A percentile compares a stretch with the other conserved stretches of the same genome.
These are phyloP conservation scores for Sporothrix sp. DNA, from an alignment of 2,329 filamentous ascomycete genomes.

Conservation along the genomic window DNA sequence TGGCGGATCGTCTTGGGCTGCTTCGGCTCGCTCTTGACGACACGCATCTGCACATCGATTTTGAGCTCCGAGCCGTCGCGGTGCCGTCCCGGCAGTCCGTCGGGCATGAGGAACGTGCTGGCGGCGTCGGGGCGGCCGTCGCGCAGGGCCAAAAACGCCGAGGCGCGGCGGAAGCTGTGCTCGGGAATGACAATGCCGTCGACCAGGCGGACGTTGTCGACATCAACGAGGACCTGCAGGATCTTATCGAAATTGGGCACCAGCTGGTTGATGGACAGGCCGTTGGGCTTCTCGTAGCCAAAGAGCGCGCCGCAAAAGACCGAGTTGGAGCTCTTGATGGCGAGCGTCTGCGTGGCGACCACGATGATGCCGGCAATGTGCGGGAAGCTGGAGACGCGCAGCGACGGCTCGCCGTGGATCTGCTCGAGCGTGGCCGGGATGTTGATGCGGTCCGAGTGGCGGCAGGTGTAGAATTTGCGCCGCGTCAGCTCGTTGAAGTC, in stretches of 20 bases:
- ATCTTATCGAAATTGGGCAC: slow-evolving; percentile 84
- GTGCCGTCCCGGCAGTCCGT: slow-evolving; percentile 76
- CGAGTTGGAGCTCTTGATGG: slow-evolving; percentile 85
- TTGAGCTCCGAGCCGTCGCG: slow-evolving; percentile 86
- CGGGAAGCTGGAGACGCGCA: slow-evolving; percentile 87
- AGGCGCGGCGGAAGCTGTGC: slow-evolving; percentile 85
- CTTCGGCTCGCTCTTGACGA: slow-evolving; percentile 84
- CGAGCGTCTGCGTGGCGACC: slow-evolving; percentile 65
- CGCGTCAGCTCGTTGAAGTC: slow-evolving; percentile 68
- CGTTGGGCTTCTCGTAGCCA: slow-evolving; percentile 75
- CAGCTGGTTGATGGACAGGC: slow-evolving; percentile 66
- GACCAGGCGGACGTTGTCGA: slow-evolving; percentile 71
- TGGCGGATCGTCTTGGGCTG: slow-evolving; percentile 49
- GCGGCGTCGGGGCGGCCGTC: slow-evolving; percentile 73
- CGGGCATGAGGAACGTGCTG: slow-evolving; percentile 70
- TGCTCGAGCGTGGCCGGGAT: slow-evolving; percentile 78
- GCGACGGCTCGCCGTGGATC: slow-evolving; percentile 55
- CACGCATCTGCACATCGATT: slow-evolving; percentile 92
- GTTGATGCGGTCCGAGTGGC: slow-evolving; percentile 64
- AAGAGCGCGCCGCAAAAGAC: slow-evolving; percentile 91
- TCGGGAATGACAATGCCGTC: slow-evolving; percentile 97
- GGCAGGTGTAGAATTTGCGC: slow-evolving; percentile 74
- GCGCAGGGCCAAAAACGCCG: slow-evolving; percentile 71
- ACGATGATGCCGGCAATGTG: slow-evolving; percentile 97
- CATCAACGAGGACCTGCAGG: slow-evolving; percentile 69